Base-by-base conservation (phyloP, 495 filamentous ascomycete genomes). In the Penicillium goetzii region DNA sequence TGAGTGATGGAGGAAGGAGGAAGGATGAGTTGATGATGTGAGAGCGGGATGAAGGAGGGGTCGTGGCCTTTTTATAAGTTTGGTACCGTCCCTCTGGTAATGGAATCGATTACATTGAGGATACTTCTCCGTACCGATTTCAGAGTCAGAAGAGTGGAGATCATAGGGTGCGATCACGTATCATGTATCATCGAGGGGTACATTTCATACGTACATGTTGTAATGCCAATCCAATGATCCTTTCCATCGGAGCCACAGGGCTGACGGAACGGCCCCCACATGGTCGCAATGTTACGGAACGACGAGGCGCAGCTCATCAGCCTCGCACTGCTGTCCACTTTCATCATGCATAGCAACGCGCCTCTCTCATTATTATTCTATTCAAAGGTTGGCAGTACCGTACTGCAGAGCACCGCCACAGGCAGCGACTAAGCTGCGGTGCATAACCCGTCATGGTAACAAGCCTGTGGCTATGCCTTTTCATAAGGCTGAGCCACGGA, bases 201-300 rank as follows among this genome's bases (percentile, higher is more conserved):
- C n/a, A 3, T 47, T 33, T 41, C 12, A 25, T 47, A 47, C 43
- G 50, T 28, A 36, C 34, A 40, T 40, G 30, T 12, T 53, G 30
- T 28, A 19, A 53, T 53, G 50, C 50, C 15, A 51, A 11, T 51
- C 23, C 19, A 34, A 36, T 38, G 14, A 36, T 55, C 3, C 28
- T 19, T 40, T 45, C 61, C 47, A 50, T 55, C 19, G 51, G 61
- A 60, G 51, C 69, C 62, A 67, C 70, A 73, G 68, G 70, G 70
- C 70, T 73, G 70, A 73, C 61, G 58, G 51, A 36, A 66, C 36
- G 30, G 56, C 68, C 70, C 64, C 70, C 55, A 71, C 68, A 71
- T 68, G 63, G 59, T 32, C 60, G 60, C 62, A 53, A 58, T 28
- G 50, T 72, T 59, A 63, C 67, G 56, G 58, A 69, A 61, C 56